Evolutionary conservation across 1,284 basidiomycete species (phyloP).

Genomic region (Ceratorhiza oryzae-sativae): DNA sequence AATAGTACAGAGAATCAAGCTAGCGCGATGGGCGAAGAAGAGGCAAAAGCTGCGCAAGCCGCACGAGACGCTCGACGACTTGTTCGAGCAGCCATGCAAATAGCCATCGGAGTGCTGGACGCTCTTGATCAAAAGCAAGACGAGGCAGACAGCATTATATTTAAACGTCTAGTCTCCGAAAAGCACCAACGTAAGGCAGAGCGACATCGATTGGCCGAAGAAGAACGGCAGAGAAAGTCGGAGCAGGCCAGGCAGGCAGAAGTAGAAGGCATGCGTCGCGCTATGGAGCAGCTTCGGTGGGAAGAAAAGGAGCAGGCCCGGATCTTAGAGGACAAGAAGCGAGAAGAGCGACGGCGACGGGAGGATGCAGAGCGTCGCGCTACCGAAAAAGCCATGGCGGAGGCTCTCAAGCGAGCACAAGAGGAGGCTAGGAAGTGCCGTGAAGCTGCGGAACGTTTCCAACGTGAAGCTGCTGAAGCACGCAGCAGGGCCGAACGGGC

Average conservation of each 20-base stretch:
- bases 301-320: slow-evolving; percentile 23
- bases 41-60: not conserved
- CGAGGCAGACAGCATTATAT: slow-evolving; percentile 2
- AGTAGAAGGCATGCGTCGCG: not conserved
- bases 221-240: not conserved
- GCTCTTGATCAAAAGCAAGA: not conserved
- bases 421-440: not conserved
- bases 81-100: slow-evolving; percentile 17
- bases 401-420: not conserved
- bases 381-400: not conserved
- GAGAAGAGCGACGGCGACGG: not conserved
- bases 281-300: not conserved
- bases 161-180: not conserved
- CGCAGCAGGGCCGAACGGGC: slow-evolving; percentile 20
- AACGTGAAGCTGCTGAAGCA: not conserved
- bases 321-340: slow-evolving; percentile 9
- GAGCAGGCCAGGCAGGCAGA: not conserved
- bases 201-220: not conserved
- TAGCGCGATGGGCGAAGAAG: not conserved
- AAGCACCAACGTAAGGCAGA: not conserved
- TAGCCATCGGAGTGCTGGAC: slow-evolving; percentile 20
- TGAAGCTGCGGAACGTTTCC: not conserved
- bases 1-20: not conserved
- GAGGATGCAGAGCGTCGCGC: not conserved
- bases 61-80: slow-evolving; percentile 1